Percentiles rank a stretch among this genome's conserved stretches.
phyloP scores from a whole-genome alignment of 345 rosid species.

The Populus davidiana region DNA sequence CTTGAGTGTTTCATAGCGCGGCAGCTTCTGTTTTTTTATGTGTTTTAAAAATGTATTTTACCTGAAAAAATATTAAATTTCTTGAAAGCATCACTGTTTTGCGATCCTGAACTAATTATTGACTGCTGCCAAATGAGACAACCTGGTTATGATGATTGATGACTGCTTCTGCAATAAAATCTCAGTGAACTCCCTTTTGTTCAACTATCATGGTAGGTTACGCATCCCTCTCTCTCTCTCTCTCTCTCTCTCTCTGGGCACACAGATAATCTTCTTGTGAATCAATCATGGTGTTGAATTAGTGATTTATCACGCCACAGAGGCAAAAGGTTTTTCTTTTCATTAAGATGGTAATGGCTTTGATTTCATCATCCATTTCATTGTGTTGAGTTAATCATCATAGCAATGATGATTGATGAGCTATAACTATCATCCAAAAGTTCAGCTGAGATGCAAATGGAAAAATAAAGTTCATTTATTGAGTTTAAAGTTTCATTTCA shows the following conservation, averaged over 20 bases:
- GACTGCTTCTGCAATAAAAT: constrained; percentile 1
- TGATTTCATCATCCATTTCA: not conserved
- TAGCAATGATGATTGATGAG: not conserved
- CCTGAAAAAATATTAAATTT: too few relatives aligned
- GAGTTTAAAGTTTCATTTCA: too few relatives aligned
- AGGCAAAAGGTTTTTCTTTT: not conserved
- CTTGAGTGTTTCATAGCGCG: not conserved
- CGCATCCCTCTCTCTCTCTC: not conserved
- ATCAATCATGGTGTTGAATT: constrained; percentile 6
- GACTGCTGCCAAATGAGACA: constrained; percentile 22
- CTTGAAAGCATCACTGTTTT: too few relatives aligned
- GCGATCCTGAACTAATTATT: constrained; percentile 17
- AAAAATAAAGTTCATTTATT: not conserved
- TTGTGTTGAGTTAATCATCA: not conserved
- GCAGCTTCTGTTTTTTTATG: too few relatives aligned
- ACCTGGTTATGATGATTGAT: constrained; percentile 21
- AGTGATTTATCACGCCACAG: not conserved
- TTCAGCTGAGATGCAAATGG: not conserved
- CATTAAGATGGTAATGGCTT: not conserved
- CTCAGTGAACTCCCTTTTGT: constrained; percentile 13
- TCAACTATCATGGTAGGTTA: constrained; percentile 10
- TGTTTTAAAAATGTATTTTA: too few relatives aligned
- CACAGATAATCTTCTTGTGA: not conserved
- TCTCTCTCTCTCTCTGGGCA: not conserved
- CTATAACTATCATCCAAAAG: not conserved